Percentiles rank a stretch among this genome's conserved stretches.
Conservation (phyloP, 2,329 filamentous ascomycete species). For the Diaporthe vaccinii region DNA sequence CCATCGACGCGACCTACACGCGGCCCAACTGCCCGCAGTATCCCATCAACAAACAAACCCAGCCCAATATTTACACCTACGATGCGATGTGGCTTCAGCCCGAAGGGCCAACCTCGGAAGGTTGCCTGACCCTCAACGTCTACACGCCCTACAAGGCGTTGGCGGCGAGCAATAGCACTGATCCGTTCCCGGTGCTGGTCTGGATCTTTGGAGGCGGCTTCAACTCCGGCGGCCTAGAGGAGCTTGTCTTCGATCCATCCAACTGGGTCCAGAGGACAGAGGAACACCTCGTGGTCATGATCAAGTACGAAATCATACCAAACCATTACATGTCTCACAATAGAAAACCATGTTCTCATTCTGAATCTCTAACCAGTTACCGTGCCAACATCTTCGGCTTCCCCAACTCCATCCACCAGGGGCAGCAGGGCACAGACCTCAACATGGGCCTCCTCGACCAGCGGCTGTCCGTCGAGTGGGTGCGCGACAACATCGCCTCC, state of each 20-base stretch:
- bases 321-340: no score
- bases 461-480: constrained; percentile 64
- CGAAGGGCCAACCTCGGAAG: constrained; percentile 46
- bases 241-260: constrained; percentile 60
- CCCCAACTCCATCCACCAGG: constrained; percentile 47
- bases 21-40: constrained; percentile 21
- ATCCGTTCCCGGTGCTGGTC: constrained; percentile 56
- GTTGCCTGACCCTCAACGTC: constrained; percentile 61
- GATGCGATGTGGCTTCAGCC: constrained; percentile 41
- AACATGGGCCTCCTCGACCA: constrained; percentile 69
- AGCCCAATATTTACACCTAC: background rate
- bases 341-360: no score
- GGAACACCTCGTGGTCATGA: constrained; percentile 44
- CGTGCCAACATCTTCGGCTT: constrained; percentile 50
- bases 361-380: constrained; percentile 44
- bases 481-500: constrained; percentile 60
- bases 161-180: constrained; percentile 20
- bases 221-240: constrained; percentile 56
- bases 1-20: constrained; percentile 49
- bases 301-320: background rate
- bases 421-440: constrained; percentile 41
- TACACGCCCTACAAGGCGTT: constrained; percentile 52
- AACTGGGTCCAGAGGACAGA: constrained; percentile 57
- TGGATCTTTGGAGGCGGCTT: constrained; percentile 64
- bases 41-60: background rate